Percentiles rank a stretch among this genome's conserved stretches.
Conservation (phyloP, 306 rosid species). For the Hippophae rhamnoides region DNA sequence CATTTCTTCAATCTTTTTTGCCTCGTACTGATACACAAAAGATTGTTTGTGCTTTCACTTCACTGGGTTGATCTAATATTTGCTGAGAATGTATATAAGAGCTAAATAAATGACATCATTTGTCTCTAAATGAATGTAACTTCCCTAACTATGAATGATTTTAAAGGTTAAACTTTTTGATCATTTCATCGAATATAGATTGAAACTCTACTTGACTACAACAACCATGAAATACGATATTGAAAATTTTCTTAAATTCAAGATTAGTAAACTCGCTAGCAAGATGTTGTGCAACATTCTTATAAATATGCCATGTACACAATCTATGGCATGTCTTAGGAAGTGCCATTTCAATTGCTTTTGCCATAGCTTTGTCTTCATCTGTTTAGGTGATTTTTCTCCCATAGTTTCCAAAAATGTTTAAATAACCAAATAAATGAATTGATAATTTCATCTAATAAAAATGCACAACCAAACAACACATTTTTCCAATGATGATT, state of each 20-base stretch:
- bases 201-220: neutral
- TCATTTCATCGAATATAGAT: too few species aligned
- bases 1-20: neutral
- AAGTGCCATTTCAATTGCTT: neutral
- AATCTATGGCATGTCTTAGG: neutral
- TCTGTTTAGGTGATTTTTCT: neutral
- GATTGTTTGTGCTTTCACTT: neutral
- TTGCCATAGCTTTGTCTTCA: neutral
- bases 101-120: neutral
- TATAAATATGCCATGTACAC: neutral
- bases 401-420: neutral
- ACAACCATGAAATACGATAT: neutral
- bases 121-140: neutral
- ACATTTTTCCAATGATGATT: neutral
- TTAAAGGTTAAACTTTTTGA: too few species aligned
- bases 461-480: constrained; percentile 1
- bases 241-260: neutral
- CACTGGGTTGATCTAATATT: neutral
- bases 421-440: constrained; percentile 2
- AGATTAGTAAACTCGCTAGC: neutral
- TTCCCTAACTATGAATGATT: neutral
- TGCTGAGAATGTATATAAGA: neutral
- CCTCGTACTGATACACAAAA: neutral
- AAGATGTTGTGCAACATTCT: neutral
- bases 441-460: neutral